Conservation (phyloP, 2,329 filamentous ascomycete genomes). For the Fusarium sp. region DNA sequence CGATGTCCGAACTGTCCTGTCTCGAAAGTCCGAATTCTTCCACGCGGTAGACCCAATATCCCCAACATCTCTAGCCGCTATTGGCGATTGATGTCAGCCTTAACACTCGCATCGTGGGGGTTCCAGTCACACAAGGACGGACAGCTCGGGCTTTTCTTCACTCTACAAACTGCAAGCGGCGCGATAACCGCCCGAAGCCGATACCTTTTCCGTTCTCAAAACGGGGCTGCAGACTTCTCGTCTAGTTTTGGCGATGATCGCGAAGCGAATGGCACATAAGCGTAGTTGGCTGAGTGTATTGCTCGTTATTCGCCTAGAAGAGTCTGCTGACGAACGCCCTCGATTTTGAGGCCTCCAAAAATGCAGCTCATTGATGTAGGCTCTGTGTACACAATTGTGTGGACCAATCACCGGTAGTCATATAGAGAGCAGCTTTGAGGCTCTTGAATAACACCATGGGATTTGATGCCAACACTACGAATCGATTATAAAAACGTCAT, state of each 20-base stretch:
- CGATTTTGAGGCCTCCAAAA: too few species aligned
- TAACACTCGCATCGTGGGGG: background rate
- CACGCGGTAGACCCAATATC: background rate
- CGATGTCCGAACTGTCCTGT: background rate
- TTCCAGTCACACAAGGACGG: background rate
- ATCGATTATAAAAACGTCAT: too few species aligned
- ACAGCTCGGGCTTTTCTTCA: rapidly evolving
- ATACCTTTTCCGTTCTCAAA: rapidly evolving
- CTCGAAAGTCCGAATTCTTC: background rate
- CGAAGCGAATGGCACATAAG: background rate
- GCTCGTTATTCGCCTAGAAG: too few species aligned
- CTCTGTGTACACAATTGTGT: too few species aligned
- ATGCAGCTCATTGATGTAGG: too few species aligned
- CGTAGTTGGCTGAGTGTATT: background rate
- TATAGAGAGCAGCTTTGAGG: too few species aligned
- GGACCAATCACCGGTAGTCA: too few species aligned
- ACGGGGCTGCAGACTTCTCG: rapidly evolving
- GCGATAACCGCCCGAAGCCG: background rate
- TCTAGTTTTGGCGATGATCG: background rate
- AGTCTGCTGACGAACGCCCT: too few species aligned
- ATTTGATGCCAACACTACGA: too few species aligned
- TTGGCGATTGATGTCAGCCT: background rate
- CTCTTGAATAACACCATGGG: too few species aligned
- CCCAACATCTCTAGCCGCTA: background rate
- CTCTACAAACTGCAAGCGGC: rapidly evolving